phyloP scores from a whole-genome alignment of 164 flowering plant species.

The Kalanchoe fedtschenkoi region DNA sequence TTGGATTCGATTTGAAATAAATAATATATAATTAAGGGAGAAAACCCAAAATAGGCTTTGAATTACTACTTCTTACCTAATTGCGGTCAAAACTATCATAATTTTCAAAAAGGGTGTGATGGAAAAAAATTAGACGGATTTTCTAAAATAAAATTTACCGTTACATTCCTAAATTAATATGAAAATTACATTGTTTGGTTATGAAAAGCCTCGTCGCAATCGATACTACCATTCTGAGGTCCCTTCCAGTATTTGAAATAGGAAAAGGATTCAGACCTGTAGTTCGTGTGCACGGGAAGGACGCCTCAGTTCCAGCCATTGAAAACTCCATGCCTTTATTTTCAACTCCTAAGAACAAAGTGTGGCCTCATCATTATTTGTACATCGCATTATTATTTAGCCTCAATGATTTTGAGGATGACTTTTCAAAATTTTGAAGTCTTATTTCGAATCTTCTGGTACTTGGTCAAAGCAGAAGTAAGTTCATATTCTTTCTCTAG shows the following conservation, averaged over 20 bases:
- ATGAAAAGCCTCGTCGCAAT: conserved; percentile 58
- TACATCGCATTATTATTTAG: conserved; percentile 33
- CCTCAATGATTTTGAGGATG: not conserved
- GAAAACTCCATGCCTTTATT: conserved; percentile 65
- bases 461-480: conserved; percentile 73
- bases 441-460: conserved; percentile 9
- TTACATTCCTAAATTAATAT: no score
- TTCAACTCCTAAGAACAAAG: conserved; percentile 51
- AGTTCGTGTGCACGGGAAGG: conserved; percentile 76
- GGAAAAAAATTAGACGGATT: no score
- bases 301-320: conserved; percentile 37
- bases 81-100: no score
- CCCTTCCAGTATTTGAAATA: conserved; percentile 51
- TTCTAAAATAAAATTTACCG: no score
- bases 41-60: no score
- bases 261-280: conserved; percentile 78
- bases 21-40: no score
- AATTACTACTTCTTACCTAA: no score
- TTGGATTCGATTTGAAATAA: no score
- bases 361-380: conserved; percentile 30
- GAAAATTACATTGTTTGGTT: no score
- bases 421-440: not conserved
- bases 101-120: no score
- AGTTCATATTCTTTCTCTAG: conserved; percentile 13
- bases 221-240: conserved; percentile 63